Percentiles rank a stretch among this genome's conserved stretches.
Evolutionary conservation across 1,284 basidiomycete species (phyloP).

Genomic region (Coriolopsis trogii): DNA sequence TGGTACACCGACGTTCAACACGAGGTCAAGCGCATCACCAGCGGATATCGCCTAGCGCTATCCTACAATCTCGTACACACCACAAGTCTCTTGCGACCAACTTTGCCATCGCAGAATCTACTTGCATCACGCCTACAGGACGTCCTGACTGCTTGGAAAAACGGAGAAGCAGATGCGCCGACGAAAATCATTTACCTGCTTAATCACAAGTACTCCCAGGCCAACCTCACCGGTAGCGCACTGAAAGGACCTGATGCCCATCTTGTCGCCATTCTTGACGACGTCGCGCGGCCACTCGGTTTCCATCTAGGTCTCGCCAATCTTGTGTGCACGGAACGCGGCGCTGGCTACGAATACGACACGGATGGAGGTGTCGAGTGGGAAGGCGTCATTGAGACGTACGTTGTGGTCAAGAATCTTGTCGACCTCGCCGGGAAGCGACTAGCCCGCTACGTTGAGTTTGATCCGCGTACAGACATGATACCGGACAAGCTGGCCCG

Average conservation of each 20-base stretch:
- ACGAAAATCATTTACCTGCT: slow-evolving; percentile 27
- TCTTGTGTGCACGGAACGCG: slow-evolving; percentile 30
- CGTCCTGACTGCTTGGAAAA: slow-evolving; percentile 24
- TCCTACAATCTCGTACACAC: slow-evolving; percentile 44
- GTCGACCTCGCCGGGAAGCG: slow-evolving; percentile 40
- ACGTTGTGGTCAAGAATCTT: slow-evolving; percentile 30
- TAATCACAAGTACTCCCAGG: slow-evolving; percentile 29
- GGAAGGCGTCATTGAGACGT: background rate
- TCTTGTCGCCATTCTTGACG: slow-evolving; percentile 19
- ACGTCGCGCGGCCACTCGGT: slow-evolving; percentile 20
- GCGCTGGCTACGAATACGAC: background rate
- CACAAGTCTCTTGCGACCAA: slow-evolving; percentile 20
- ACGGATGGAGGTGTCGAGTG: background rate
- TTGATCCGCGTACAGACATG: slow-evolving; percentile 34
- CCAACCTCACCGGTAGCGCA: slow-evolving; percentile 21
- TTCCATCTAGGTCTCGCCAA: slow-evolving; percentile 39
- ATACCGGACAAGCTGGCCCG: slow-evolving; percentile 35
- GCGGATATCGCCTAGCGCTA: slow-evolving; percentile 48
- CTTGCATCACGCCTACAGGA: slow-evolving; percentile 10
- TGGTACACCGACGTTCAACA: slow-evolving; percentile 54
- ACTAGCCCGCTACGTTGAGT: slow-evolving; percentile 25
- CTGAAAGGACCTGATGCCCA: slow-evolving; percentile 32
- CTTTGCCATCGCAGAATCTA: slow-evolving; percentile 5
- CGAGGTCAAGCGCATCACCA: slow-evolving; percentile 46
- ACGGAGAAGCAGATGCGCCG: slow-evolving; percentile 6